These are phyloP conservation scores for Reticulascus tulasneorum DNA, from an alignment of 2,329 filamentous ascomycete genomes.

Conservation along the genomic window DNA sequence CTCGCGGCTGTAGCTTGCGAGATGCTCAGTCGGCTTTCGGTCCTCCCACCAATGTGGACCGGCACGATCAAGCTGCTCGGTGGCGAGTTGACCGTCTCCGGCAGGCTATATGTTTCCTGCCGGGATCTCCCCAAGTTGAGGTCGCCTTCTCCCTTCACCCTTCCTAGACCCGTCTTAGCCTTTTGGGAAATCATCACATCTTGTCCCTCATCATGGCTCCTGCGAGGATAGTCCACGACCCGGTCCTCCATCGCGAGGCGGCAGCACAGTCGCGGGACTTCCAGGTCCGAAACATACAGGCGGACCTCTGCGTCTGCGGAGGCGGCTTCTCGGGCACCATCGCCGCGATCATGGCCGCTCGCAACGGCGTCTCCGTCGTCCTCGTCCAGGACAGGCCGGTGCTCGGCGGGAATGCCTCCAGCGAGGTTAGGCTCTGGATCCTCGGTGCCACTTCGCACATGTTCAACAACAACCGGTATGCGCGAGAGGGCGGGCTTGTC, in stretches of 20 bases:
- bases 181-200: too few species aligned
- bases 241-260: slow-evolving; percentile 14
- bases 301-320: slow-evolving; percentile 25
- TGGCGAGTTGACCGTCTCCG: too few species aligned
- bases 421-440: slow-evolving; percentile 21
- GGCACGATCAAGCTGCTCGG: too few species aligned
- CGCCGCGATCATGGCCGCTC: slow-evolving; percentile 18
- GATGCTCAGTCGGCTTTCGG: too few species aligned
- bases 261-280: slow-evolving; percentile 15
- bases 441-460: slow-evolving; percentile 21
- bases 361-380: slow-evolving; percentile 16
- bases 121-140: too few species aligned
- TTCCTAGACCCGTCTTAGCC: too few species aligned
- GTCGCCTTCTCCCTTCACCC: too few species aligned
- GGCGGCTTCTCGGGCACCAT: slow-evolving; percentile 19
- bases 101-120: too few species aligned
- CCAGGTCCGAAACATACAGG: slow-evolving; percentile 10
- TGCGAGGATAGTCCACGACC: slow-evolving; percentile 14
- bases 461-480: slow-evolving; percentile 23
- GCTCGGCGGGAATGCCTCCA: slow-evolving; percentile 19
- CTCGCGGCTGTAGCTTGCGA: too few species aligned
- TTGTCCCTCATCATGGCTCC: slow-evolving; percentile 20
- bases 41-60: too few species aligned
- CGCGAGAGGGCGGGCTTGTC: slow-evolving; percentile 19
- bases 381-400: slow-evolving; percentile 19